Base-by-base conservation (phyloP, 2,329 filamentous ascomycete genomes). In the Lachnellula willkommii region DNA sequence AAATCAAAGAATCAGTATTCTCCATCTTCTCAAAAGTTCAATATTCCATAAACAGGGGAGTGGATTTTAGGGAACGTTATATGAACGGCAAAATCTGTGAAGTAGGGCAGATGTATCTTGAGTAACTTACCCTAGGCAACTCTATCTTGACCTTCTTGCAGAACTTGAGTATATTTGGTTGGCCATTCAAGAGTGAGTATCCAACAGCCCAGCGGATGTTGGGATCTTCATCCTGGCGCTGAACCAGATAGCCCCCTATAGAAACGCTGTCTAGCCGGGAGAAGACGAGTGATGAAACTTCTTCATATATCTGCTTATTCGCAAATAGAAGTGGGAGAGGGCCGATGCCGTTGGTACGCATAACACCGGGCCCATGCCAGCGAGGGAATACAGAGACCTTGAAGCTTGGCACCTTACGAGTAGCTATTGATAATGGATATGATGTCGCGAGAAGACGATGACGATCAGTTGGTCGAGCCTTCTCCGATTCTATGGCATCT, bases 161-260 rank as follows among this genome's bases (percentile, higher is more conserved):
- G 22, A 50, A 57, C n/a, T 50, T 39, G 2, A 43, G 24, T 4
- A 63, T 1, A 20, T 35, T 32, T 48, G 55, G 54, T 42, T 47
- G 47, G 14, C 47, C 48, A 24, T 49, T 39, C 24, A 63, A 36
- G 12, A 55, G 43, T 24, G 54, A 22, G 37, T 60, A 63, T 8
- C 32, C 50, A 7, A 54, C 26, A 12, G 43, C 12, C 60, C 58
- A 61, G 9, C 55, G 43, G 2, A 26, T 12, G 9, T 43, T 54
- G 11, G 57, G 57, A 47, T 63, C 54, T 50, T 63, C 59, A 17
- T 58, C 47, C 24, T 47, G 53, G 32, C 47, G 43, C 17, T 59
- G 57, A n/a, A 60, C n/a, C 9, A 54, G 43, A 28, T 60, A 60
- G 2, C 57, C 55, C 22, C 57, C 58, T 14, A 60, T 59, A 1